Conservation (phyloP, 345 rosid genomes). For the Populus euphratica region DNA sequence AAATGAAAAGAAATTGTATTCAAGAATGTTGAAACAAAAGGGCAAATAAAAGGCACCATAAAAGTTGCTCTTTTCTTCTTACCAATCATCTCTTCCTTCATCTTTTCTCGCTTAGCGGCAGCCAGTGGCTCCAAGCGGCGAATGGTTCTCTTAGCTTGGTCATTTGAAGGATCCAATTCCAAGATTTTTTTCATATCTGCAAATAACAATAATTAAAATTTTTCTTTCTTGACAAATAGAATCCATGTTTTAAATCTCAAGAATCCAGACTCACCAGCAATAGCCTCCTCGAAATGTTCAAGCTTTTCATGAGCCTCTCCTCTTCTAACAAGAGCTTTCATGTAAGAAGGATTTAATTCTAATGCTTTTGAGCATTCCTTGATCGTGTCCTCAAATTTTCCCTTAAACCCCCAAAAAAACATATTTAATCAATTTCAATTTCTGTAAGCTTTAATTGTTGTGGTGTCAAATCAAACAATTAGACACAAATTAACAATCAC, state of each 20-base stretch:
- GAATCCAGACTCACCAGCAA: conserved; percentile 49
- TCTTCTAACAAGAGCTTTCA: conserved; percentile 74
- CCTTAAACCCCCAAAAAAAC: conserved; percentile 31
- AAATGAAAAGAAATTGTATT: background rate
- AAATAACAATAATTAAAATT: background rate
- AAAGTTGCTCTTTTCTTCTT: conserved; percentile 16
- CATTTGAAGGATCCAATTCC: conserved; percentile 79
- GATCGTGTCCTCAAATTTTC: conserved; percentile 67
- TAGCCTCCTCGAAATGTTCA: conserved; percentile 81
- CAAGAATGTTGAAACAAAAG: background rate
- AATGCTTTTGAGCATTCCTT: conserved; percentile 85
- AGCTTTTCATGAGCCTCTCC: conserved; percentile 91
- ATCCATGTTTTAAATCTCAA: background rate
- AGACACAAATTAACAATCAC: background rate
- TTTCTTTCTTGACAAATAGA: background rate
- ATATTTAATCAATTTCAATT: background rate
- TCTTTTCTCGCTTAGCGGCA: conserved; percentile 83
- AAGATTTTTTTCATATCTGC: conserved; percentile 78
- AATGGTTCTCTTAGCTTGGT: conserved; percentile 65
- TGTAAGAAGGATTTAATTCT: conserved; percentile 69
- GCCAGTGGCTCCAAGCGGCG: conserved; percentile 77
- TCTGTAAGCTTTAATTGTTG: background rate
- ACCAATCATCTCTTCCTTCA: conserved; percentile 99
- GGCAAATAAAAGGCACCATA: background rate
- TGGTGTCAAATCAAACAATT: background rate